Conservation (phyloP, 306 rosid genomes). For the Clitoria ternatea region DNA sequence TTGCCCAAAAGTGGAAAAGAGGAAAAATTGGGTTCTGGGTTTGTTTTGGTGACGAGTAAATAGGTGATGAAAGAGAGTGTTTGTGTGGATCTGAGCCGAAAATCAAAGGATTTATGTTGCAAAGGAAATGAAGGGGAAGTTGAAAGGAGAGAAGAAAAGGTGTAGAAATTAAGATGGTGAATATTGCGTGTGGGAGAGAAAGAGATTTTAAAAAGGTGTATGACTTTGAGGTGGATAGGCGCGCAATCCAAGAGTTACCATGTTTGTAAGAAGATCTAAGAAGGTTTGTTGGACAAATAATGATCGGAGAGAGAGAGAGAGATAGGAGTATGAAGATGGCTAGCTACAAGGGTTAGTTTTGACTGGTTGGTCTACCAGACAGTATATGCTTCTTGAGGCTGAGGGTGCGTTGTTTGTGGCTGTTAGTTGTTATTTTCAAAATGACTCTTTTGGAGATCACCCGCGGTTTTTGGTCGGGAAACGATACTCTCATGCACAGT, state of each 20-base stretch:
- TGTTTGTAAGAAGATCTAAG: constrained; percentile 23
- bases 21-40: constrained; percentile 17
- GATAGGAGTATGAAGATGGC: no score
- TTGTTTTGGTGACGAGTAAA: constrained; percentile 17
- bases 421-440: no score
- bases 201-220: constrained; percentile 18
- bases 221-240: constrained; percentile 75
- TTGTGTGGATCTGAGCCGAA: constrained; percentile 22
- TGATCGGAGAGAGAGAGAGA: neutral
- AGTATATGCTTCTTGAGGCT: no score
- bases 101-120: constrained; percentile 25
- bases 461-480: no score
- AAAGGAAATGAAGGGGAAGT: no score
- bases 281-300: constrained; percentile 42
- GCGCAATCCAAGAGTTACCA: constrained; percentile 35
- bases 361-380: no score
- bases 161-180: constrained; percentile 5
- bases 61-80: neutral
- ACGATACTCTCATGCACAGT: no score
- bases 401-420: no score
- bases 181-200: neutral
- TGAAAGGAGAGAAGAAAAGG: no score
- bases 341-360: no score
- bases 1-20: constrained; percentile 4
- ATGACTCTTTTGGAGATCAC: no score